Conservation (phyloP, 768 basidiomycete genomes). For the Scleroderma citrinum region DNA sequence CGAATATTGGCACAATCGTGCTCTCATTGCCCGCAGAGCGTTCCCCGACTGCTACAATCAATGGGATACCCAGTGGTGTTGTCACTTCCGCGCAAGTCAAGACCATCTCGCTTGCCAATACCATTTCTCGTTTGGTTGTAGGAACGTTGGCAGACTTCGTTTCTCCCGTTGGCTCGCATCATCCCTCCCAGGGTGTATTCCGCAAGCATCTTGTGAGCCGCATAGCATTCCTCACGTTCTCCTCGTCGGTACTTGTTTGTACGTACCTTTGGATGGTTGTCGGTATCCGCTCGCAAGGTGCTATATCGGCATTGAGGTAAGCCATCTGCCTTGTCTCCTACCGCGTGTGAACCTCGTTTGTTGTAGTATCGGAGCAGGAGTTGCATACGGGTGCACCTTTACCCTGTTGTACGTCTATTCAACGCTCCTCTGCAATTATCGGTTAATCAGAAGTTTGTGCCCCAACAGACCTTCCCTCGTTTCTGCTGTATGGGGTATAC, state of each 20-base stretch:
- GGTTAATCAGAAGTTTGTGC: neutral
- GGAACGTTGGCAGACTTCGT: conserved; percentile 70
- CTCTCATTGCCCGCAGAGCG: conserved; percentile 47
- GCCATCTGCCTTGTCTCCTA: conserved; percentile 4
- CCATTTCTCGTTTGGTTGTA: conserved; percentile 56
- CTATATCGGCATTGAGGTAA: conserved; percentile 70
- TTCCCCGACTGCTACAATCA: conserved; percentile 4
- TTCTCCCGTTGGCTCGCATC: conserved; percentile 51
- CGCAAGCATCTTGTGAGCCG: conserved; percentile 57
- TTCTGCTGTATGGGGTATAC: conserved; percentile 63
- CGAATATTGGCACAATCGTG: conserved; percentile 75
- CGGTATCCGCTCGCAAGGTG: conserved; percentile 40
- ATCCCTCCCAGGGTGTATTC: conserved; percentile 31
- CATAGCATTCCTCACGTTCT: conserved; percentile 49
- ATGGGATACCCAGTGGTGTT: conserved; percentile 22
- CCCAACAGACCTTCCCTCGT: conserved; percentile 58
- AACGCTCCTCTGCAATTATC: neutral
- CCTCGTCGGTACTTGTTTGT: conserved; percentile 41
- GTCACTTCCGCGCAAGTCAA: conserved; percentile 61
- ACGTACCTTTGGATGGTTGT: conserved; percentile 54
- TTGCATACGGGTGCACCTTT: conserved; percentile 66
- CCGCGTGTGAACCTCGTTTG: conserved; percentile 1
- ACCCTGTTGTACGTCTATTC: conserved; percentile 55
- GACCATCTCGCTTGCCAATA: conserved; percentile 65
- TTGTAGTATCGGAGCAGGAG: conserved; percentile 55